Evolutionary conservation across 768 basidiomycete species (phyloP), one percentile per base, ranked within the genome.

Genomic region (Macrolepiota fuliginosa): DNA sequence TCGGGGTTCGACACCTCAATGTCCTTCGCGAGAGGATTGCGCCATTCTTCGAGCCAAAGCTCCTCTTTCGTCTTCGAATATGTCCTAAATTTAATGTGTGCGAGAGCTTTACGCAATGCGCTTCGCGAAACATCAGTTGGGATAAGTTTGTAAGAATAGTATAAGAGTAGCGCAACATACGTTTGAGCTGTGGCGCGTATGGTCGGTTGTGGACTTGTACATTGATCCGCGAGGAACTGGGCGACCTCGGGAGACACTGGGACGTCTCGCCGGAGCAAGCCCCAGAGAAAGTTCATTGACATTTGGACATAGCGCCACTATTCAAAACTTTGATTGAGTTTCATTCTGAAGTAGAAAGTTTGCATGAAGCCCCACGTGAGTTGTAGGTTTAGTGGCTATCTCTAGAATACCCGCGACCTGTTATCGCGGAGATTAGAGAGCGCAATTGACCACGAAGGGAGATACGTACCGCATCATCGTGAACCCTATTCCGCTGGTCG

Each of bases 301-400:
- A 86, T 86, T 77, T 92, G 87, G 0, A 87, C 79, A 71, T 93
- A 93, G 75, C 91, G 81, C 91, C 91, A 93, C 91, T 93, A 68
- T 61, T 36, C 25, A 17, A 39, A 13, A n/a, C 22, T 50, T 35
- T 45, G n/a, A 45, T 15, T 32, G 29, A 19, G 29, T 56, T 37
- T 37, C 2, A 36, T 15, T 35, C 19, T n/a, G 22, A 22, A 52
- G 32, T 2, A 19, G 17, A 45, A 49, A 27, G 7, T n/a, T 37
- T 19, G 37, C 17, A 52, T 62, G 68, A 40, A 66, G 22, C 72
- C 87, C 63, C 74, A 91, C 92, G 73, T 94, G 91, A 52, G 90
- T 91, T 19, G 81, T 80, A 10, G 89, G 79, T 64, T 81, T 77
- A 61, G 72, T 68, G 22, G 88, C 89, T 67, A 90, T 71, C 64